Base-by-base conservation (phyloP, 192 early-diverging fungal species). In the Backusella parvicylindrica region DNA sequence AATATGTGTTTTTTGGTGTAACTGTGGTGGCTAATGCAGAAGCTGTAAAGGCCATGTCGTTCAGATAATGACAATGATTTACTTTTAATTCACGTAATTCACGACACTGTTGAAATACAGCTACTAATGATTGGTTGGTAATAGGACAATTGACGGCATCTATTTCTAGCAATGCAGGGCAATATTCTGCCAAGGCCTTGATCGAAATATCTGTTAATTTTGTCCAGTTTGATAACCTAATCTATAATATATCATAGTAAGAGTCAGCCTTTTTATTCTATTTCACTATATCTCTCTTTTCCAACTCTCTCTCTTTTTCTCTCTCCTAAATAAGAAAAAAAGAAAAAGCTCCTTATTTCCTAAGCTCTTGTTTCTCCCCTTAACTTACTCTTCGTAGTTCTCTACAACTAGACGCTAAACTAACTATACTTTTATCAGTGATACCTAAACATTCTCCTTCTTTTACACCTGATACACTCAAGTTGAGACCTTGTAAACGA, bases 11-110 rank as follows among this genome's bases (percentile, higher is more conserved):
- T 15, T 63, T 15, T 8, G 33, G 50, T 0, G 41, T 21, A 4
- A 67, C 13, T n/a, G 43, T 53, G 30, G 71, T 67, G 7, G 79
- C 75, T 31, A 60, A 53, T 23, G 33, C 74, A 38, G 33, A 83
- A 65, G 71, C 60, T 23, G 71, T 75, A 50, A 89, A 89, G 1
- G 85, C 81, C 6, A 71, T 67, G 28, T 86, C 85, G 0, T 83
- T 82, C 23, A 89, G 66, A 28, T 80, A 70, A 49, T 56, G 33
- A 43, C 83, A 82, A 11, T 75, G 70, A 1, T 77, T 82, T 36
- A 89, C 67, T 74, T 85, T 82, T 66, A 89, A 66, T 75, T 89
- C 87, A 37, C 85, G 73, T n/a, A 89, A 73, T 26, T 89, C 84
- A 32, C 76, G 78, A 33, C 84, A 76, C 9, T 76, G 71, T 63